These are phyloP conservation scores for Spergularia azorica DNA, from an alignment of 179 eudicot genomes.

Conservation along the genomic window DNA sequence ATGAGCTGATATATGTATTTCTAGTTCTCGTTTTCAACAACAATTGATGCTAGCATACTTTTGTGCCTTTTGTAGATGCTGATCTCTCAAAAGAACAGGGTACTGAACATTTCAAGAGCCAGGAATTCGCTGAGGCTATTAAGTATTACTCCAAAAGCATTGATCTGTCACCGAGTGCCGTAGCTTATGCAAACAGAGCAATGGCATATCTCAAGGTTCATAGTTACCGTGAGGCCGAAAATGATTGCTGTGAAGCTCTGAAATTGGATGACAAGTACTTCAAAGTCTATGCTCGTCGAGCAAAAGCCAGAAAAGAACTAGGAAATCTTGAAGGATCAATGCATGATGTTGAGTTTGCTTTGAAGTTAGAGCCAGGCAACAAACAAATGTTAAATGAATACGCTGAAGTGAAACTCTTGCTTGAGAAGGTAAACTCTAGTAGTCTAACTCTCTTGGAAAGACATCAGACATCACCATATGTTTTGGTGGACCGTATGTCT, in stretches of 20 bases:
- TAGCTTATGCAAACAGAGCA: conserved; percentile 11
- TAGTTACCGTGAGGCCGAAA: background rate
- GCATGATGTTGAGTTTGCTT: background rate
- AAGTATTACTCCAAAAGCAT: conserved; percentile 9
- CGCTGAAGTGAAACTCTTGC: conserved; percentile 5
- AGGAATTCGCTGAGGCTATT: background rate
- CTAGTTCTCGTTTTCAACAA: background rate
- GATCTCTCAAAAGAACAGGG: conserved; percentile 8
- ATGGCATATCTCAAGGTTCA: conserved; percentile 5
- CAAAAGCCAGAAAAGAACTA: no score
- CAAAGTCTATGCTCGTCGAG: background rate
- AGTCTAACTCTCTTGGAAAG: no score
- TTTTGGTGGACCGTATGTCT: no score
- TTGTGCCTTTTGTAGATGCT: conserved; percentile 2
- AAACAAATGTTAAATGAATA: background rate
- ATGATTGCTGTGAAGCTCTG: background rate
- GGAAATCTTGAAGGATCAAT: no score
- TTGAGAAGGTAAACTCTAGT: conserved; percentile 15
- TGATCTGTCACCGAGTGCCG: background rate
- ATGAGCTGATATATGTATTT: background rate
- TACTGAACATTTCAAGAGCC: conserved; percentile 10
- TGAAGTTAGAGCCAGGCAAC: conserved; percentile 10
- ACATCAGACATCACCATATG: no score
- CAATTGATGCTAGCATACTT: background rate
- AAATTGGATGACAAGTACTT: conserved; percentile 5